A percentile compares a stretch with the other conserved stretches of the same genome.
phyloP scores from a whole-genome alignment of 192 early-diverging fungal genomes.

The Obelidium mucronatum region DNA sequence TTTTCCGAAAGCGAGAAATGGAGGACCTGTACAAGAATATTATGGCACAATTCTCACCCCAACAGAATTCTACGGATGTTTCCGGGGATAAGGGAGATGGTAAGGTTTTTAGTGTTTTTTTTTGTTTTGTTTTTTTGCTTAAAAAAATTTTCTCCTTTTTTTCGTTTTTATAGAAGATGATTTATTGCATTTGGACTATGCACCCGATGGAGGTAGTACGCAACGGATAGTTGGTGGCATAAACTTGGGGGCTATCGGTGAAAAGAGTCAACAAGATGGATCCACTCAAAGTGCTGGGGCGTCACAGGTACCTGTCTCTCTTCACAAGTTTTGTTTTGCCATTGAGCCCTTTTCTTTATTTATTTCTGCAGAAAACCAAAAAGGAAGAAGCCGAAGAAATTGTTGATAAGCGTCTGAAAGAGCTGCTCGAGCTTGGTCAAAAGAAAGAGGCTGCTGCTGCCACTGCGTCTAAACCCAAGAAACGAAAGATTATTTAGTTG shows the following conservation, averaged over 20 bases:
- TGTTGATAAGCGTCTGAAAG: not conserved
- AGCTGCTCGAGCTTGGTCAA: not conserved
- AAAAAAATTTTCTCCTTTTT: not conserved
- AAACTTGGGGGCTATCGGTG: no score
- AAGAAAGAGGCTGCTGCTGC: not conserved
- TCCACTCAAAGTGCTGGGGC: not conserved
- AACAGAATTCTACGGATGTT: no score
- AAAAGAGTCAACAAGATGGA: no score
- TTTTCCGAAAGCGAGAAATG: not conserved
- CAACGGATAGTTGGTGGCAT: no score
- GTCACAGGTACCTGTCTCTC: no score
- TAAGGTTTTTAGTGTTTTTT: no score
- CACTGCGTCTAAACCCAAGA: not conserved
- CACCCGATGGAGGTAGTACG: not conserved
- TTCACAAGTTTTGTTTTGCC: no score
- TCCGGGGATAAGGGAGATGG: no score
- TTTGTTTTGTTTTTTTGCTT: not conserved
- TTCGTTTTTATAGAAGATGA: not conserved
- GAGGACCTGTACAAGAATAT: not conserved
- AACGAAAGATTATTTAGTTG: not conserved
- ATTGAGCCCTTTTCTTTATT: no score
- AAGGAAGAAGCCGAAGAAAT: slow-evolving; percentile 10
- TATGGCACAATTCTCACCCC: not conserved
- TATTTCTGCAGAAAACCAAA: not conserved
- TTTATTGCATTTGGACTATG: not conserved